These are phyloP conservation scores for Pseudogymnoascus sp. DNA, from an alignment of 2,329 filamentous ascomycete genomes.

Conservation along the genomic window DNA sequence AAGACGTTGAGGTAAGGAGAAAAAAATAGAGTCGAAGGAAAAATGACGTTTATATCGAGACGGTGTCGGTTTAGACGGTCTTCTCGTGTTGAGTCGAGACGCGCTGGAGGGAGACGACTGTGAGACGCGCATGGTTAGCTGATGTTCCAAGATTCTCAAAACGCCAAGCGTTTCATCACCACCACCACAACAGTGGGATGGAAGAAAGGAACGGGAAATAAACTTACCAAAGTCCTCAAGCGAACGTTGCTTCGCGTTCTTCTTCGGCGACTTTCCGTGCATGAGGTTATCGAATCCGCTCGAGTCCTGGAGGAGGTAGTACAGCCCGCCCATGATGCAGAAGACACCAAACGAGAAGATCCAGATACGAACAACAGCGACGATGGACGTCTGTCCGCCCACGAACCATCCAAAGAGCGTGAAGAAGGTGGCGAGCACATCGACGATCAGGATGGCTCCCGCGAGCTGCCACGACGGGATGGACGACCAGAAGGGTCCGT, in stretches of 20 bases:
- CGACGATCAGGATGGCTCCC: conserved; percentile 73
- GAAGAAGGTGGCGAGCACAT: conserved; percentile 80
- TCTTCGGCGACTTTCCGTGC: conserved; percentile 81
- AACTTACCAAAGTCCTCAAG: conserved; percentile 83
- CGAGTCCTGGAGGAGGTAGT: conserved; percentile 78
- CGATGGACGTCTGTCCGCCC: conserved; percentile 63
- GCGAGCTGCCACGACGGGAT: conserved; percentile 79
- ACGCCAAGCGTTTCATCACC: background rate
- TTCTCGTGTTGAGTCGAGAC: conserved; percentile 91
- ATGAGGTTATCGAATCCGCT: conserved; percentile 84
- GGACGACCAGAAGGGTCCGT: conserved; percentile 87
- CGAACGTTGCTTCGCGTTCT: conserved; percentile 74
- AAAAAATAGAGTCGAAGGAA: background rate
- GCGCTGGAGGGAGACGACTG: conserved; percentile 82
- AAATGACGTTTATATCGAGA: background rate
- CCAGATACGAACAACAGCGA: conserved; percentile 83
- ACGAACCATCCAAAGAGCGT: conserved; percentile 80
- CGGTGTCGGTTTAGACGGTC: conserved; percentile 51
- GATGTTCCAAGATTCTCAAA: background rate
- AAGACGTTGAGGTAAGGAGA: background rate
- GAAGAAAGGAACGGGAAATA: too few relatives aligned
- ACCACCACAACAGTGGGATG: too few relatives aligned
- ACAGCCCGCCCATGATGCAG: conserved; percentile 67
- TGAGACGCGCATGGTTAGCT: conserved; percentile 43
- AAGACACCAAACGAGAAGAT: conserved; percentile 88